Base-by-base conservation (phyloP, 176 grass and related monocot species). In the Oryza brachyantha region DNA sequence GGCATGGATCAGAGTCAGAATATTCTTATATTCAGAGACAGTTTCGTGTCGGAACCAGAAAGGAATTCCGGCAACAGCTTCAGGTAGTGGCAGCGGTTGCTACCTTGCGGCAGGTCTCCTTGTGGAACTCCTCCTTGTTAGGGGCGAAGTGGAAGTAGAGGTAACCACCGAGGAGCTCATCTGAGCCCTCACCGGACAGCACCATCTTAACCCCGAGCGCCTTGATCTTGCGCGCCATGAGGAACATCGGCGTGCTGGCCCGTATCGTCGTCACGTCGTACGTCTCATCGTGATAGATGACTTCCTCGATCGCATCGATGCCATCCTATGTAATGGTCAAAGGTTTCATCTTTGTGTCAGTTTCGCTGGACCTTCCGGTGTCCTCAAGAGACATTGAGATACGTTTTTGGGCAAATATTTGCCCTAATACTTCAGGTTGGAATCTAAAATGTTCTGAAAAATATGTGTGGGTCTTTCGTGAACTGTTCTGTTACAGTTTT, bases 91-190 rank as follows among this genome's bases (percentile, higher is more conserved):
- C 22, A 28, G 11, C 14, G 54, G 10, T 22, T 10, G 10, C 17
- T 55, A 90, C 93, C 96, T 99, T 99, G 78, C 92, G 84, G 82
- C 96, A 99, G 31, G 92, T 96, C 54, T 99, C 96, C 70, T 61
- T 81, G 88, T 99, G 96, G 70, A 99, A 77, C 87, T 99, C 92
- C 60, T 99, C 90, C 81, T 93, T 99, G 84, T 99, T 93, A 5
- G 96, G 96, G 0, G 96, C 96, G 83, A 93, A 95, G 92, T 99
- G 96, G 79, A 99, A 99, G 83, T 99, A 99, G 63, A 99, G 78
- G 70, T 99, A 99, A 21, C 96, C 96, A 10, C 96, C 96, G 1
- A 99, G 93, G 8, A 96, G 90, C 85, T 99, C 96, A 40, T 99
- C 96, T 8, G 96, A 90, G 1, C 96, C 96, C 76, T 99, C 96